Percentiles rank a stretch among this genome's conserved stretches.
Evolutionary conservation across 139 green algal species (phyloP).

Genomic region (Haematococcus lacustris): DNA sequence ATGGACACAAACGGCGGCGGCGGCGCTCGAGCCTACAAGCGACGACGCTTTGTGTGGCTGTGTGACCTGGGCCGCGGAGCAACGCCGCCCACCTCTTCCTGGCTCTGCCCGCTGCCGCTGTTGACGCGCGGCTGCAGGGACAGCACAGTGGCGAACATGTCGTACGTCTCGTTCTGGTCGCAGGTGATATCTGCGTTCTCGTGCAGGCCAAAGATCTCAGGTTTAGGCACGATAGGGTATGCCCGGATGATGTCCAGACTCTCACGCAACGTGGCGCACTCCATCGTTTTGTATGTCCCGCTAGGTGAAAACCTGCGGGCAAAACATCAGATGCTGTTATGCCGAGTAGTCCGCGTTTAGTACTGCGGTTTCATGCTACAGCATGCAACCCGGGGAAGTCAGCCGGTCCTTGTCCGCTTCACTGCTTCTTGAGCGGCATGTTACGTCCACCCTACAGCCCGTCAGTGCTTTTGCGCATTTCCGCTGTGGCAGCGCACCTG

Average conservation of each 20-base stretch:
- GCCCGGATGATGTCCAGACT: constrained; percentile 40
- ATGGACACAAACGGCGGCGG: not conserved
- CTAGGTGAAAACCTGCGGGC: constrained; percentile 29
- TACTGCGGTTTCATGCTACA: no score
- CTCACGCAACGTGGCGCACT: constrained; percentile 29
- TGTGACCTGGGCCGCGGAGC: no score
- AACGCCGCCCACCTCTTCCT: constrained; percentile 32
- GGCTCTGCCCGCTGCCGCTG: constrained; percentile 28
- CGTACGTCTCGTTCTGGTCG: constrained; percentile 71
- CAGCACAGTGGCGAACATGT: constrained; percentile 65
- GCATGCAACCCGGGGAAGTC: no score
- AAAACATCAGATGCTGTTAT: not conserved
- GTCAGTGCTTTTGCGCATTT: not conserved
- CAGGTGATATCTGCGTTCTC: constrained; percentile 76
- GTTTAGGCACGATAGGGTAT: constrained; percentile 46
- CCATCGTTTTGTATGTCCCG: constrained; percentile 30
- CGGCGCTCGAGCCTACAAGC: not conserved
- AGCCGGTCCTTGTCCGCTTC: no score
- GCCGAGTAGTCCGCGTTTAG: no score
- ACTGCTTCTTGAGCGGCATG: no score
- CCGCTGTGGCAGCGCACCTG: constrained; percentile 5
- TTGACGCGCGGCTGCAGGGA: constrained; percentile 61
- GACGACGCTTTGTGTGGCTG: no score
- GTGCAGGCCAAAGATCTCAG: constrained; percentile 72
- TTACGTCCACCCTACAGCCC: no score